A percentile compares a stretch with the other conserved stretches of the same genome.
Conservation (phyloP, 129 eudicot genomes). For the Ambrosia trifida region DNA sequence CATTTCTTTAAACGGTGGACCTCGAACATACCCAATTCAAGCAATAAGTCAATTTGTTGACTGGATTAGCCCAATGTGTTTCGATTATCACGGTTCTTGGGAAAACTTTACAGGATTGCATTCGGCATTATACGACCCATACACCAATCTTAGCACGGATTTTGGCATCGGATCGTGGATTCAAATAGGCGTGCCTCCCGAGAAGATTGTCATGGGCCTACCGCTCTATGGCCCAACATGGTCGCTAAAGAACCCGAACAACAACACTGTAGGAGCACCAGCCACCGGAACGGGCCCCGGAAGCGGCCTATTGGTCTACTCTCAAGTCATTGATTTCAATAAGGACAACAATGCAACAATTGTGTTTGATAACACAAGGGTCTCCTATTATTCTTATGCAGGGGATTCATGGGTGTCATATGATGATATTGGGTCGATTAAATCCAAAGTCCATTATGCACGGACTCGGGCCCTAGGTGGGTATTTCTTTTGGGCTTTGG, state of each 20-base stretch:
- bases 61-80: conserved; percentile 52
- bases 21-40: conserved; percentile 34
- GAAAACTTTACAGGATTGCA: conserved; percentile 39
- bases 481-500: conserved; percentile 46
- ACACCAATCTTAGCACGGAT: conserved; percentile 31
- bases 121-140: conserved; percentile 37
- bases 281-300: conserved; percentile 42
- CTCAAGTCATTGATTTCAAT: conserved; percentile 35
- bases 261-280: conserved; percentile 40
- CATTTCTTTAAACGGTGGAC: conserved; percentile 18
- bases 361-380: conserved; percentile 23
- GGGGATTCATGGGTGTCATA: conserved; percentile 47
- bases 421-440: conserved; percentile 39
- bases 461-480: conserved; percentile 32
- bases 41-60: conserved; percentile 36
- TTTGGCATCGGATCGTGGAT: conserved; percentile 49
- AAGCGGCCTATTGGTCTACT: conserved; percentile 34
- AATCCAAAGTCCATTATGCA: conserved; percentile 38
- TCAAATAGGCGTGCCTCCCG: conserved; percentile 29
- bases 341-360: conserved; percentile 33
- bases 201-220: conserved; percentile 41
- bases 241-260: conserved; percentile 38
- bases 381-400: conserved; percentile 38
- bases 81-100: conserved; percentile 42
- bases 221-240: conserved; percentile 47